Percentiles rank a stretch among this genome's conserved stretches.
These are phyloP conservation scores for Chenopodium suecicum DNA, from an alignment of 148 eudicot species.

Conservation along the genomic window DNA sequence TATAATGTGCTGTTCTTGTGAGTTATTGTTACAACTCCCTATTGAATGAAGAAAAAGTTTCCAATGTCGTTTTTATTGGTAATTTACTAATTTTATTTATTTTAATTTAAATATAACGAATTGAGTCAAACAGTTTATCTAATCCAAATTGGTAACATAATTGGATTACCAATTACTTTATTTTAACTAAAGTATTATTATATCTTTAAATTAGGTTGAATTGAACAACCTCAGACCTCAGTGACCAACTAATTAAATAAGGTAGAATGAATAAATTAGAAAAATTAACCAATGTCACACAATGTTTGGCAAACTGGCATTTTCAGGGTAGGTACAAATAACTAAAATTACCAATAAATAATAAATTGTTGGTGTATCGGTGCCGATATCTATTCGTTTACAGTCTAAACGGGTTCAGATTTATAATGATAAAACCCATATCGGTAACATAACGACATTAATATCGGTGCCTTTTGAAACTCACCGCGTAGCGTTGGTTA, in stretches of 20 bases:
- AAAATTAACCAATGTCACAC: conserved; percentile 10
- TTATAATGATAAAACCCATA: too few species aligned
- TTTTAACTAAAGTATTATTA: background rate
- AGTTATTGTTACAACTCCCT: conserved; percentile 5
- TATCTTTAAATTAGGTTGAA: conserved; percentile 6
- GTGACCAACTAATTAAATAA: conserved; percentile 6
- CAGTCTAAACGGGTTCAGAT: too few species aligned
- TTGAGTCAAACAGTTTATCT: background rate
- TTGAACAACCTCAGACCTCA: background rate
- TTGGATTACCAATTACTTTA: background rate
- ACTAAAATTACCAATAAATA: conserved; percentile 16
- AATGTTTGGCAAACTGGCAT: conserved; percentile 21
- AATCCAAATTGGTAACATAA: conserved; percentile 12
- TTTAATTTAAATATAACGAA: background rate
- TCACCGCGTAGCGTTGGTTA: too few species aligned
- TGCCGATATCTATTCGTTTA: too few species aligned
- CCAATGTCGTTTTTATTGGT: background rate
- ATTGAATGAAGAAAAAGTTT: background rate
- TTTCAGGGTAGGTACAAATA: conserved; percentile 17
- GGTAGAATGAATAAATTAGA: conserved; percentile 6
- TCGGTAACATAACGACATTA: too few species aligned
- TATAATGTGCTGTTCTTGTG: background rate
- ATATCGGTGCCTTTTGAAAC: too few species aligned
- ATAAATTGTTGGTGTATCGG: conserved; percentile 14
- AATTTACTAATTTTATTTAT: too few species aligned